A percentile compares a stretch with the other conserved stretches of the same genome.
These are phyloP conservation scores for Podospora bellae-mahoneyi DNA, from an alignment of 495 filamentous ascomycete genomes.

Conservation along the genomic window DNA sequence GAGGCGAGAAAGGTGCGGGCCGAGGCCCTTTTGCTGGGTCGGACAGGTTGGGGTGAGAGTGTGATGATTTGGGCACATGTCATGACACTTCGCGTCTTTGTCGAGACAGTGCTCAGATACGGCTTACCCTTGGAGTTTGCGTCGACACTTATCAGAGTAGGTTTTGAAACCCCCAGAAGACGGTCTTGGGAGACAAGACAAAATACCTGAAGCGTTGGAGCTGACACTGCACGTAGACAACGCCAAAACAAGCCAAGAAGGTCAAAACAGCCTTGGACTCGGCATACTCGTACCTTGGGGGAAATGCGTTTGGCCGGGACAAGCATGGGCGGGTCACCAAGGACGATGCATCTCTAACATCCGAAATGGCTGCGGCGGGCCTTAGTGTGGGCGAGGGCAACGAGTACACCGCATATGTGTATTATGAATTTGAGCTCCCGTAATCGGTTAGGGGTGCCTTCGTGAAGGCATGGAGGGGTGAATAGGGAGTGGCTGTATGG, in stretches of 20 bases:
- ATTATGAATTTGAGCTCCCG: slow-evolving; percentile 87
- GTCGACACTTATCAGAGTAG: slow-evolving; percentile 76
- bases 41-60: slow-evolving; percentile 87
- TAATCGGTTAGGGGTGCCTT: neutral
- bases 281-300: slow-evolving; percentile 86
- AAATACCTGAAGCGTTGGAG: neutral
- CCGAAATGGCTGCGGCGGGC: slow-evolving; percentile 72
- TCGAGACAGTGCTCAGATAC: slow-evolving; percentile 93
- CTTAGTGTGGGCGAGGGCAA: slow-evolving; percentile 60
- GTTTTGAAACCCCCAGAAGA: slow-evolving; percentile 22
- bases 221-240: slow-evolving; percentile 58
- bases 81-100: slow-evolving; percentile 86
- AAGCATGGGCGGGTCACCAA: slow-evolving; percentile 88
- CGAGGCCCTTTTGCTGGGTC: slow-evolving; percentile 79
- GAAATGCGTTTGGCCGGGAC: slow-evolving; percentile 90
- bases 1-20: slow-evolving; percentile 87
- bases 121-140: slow-evolving; percentile 87
- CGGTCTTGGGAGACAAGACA: neutral
- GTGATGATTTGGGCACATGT: slow-evolving; percentile 96
- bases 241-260: slow-evolving; percentile 74
- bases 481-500: neutral
- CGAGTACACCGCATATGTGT: slow-evolving; percentile 95
- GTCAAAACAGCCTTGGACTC: slow-evolving; percentile 76
- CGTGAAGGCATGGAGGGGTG: neutral
- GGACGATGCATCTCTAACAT: slow-evolving; percentile 71